Conservation (phyloP, 768 basidiomycete genomes). For the Xerocomellus dryophilus region DNA sequence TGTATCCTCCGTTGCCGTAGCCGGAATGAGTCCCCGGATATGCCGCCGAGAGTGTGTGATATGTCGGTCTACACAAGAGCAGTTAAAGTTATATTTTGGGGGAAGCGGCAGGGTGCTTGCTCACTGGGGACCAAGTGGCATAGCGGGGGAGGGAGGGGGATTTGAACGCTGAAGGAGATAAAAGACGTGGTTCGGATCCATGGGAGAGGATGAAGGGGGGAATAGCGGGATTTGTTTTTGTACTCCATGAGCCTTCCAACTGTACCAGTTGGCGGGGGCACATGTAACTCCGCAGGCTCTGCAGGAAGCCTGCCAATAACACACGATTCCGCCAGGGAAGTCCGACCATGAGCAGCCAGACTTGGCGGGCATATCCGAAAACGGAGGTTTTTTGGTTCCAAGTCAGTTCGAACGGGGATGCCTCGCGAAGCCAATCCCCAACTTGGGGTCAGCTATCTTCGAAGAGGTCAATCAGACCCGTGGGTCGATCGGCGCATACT, state of each 20-base stretch:
- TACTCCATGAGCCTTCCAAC: conserved; percentile 6
- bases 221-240: neutral
- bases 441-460: too few species aligned
- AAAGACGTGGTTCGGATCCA: neutral
- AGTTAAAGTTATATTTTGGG: neutral
- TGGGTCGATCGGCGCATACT: neutral
- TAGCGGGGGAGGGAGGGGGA: neutral
- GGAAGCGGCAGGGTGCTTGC: neutral
- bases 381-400: neutral
- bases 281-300: neutral
- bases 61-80: neutral
- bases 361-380: neutral
- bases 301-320: neutral
- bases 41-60: neutral
- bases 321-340: neutral
- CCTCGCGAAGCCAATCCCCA: neutral
- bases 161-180: too few species aligned
- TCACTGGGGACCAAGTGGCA: neutral
- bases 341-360: neutral
- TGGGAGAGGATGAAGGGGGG: neutral
- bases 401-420: neutral
- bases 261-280: neutral
- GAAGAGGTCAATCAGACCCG: neutral
- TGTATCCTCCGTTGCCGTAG: neutral
- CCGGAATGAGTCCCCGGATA: neutral